Percentiles rank a stretch among this genome's conserved stretches.
phyloP scores from a whole-genome alignment of 495 filamentous ascomycete species.

The Trichoderma erinaceum region DNA sequence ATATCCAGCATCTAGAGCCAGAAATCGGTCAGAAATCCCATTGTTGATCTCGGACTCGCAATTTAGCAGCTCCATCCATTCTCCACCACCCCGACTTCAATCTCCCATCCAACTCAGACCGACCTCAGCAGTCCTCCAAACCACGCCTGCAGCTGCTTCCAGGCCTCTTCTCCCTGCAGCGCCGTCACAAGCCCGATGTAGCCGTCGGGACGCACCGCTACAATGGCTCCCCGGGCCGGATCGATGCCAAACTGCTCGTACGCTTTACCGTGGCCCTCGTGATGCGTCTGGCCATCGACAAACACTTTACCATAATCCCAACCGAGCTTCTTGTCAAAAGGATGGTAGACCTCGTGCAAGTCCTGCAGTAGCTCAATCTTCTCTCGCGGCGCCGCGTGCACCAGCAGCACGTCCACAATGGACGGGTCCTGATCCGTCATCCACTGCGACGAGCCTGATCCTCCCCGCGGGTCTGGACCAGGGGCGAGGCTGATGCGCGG shows the following conservation, averaged over 20 bases:
- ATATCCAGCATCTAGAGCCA: not conserved
- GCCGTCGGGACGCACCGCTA: conserved; percentile 54
- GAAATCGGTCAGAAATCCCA: not conserved
- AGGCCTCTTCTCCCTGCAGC: conserved; percentile 26
- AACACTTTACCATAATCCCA: conserved; percentile 64
- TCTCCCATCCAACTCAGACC: not conserved
- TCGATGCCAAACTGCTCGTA: conserved; percentile 61
- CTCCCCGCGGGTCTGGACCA: conserved; percentile 19
- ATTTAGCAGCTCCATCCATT: not conserved
- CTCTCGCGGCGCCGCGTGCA: conserved; percentile 47
- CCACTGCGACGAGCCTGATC: conserved; percentile 29
- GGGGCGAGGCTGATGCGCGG: conserved; percentile 17
- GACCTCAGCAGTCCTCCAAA: conserved; percentile 18
- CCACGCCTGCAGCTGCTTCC: conserved; percentile 18
- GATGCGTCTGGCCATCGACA: conserved; percentile 54
- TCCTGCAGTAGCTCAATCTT: conserved; percentile 47
- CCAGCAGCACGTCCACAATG: conserved; percentile 52
- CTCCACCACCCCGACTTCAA: not conserved
- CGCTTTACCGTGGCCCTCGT: conserved; percentile 55
- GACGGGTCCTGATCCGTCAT: conserved; percentile 34
- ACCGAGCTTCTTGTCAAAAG: conserved; percentile 50
- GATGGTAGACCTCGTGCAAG: conserved; percentile 52
- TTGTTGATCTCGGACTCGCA: not conserved
- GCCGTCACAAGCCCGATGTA: conserved; percentile 53
- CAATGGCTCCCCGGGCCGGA: conserved; percentile 50